Evolutionary conservation across 1,284 basidiomycete genomes (phyloP), one percentile per base, ranked within the genome.

Genomic region (Malassezia arunalokei): DNA sequence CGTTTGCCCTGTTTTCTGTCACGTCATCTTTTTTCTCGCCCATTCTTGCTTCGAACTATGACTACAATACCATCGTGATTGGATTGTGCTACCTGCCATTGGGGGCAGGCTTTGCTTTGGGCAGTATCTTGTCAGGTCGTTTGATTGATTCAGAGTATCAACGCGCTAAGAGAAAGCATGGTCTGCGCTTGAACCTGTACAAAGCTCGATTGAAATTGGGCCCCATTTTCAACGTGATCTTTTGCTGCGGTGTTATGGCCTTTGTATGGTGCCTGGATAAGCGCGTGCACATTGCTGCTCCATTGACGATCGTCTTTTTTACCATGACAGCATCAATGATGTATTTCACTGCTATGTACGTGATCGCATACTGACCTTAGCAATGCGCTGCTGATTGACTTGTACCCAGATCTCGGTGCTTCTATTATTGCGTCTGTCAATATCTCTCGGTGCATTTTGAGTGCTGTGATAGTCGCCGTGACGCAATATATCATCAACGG

Each of bases 81-180:
- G 85, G 85, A 0, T 70, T 86, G 8, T 85, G 82, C 66, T 87
- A 81, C 74, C 75, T 86, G 42, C 76, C 80, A 0, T 77, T 82
- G 49, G 85, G 83, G 3, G 53, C 56, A 20, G 74, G 74, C 2
- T 56, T 57, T 33, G 56, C 38, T 4, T 9, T 43, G 33, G 49
- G 49, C 14, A 49, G 46, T 6, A 32, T 52, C 20, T 8, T 51
- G 4, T 29, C 46, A 1, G 55, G 55, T 27, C 38, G 44, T 15
- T 35, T 56, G 5, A 17, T 56, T 9, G 55, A 56, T 40, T 43
- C 42, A 39, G 42, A 49, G n/a, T 52, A 49, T 40, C 17, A 29
- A 15, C 20, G 20, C 3, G 8, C 27, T 12, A 40, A 35, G 11
- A 28, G 35, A 12, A 41, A 42, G 32, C 32, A 43, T 17, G 47